Conservation (phyloP, 306 rosid species). For the Biancaea sappan region DNA sequence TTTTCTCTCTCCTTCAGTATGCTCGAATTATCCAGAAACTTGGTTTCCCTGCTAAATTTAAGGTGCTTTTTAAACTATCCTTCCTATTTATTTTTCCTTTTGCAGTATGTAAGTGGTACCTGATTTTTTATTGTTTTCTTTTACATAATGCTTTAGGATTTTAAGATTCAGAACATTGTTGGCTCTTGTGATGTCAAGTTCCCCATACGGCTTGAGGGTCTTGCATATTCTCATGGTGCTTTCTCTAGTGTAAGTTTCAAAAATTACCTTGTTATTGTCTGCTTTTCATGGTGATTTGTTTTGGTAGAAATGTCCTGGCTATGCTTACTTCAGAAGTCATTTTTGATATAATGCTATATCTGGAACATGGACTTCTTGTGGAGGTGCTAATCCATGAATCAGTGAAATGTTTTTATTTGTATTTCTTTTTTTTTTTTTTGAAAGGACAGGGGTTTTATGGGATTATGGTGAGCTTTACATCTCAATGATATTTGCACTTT, state of each 20-base stretch:
- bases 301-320: background rate
- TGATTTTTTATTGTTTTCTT: conserved; percentile 6
- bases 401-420: background rate
- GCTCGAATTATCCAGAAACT: conserved; percentile 94
- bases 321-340: background rate
- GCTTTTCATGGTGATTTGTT: background rate
- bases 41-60: conserved; percentile 84
- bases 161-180: conserved; percentile 92
- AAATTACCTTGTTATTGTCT: background rate
- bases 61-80: conserved; percentile 47
- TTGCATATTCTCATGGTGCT: conserved; percentile 87
- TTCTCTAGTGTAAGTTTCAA: conserved; percentile 78
- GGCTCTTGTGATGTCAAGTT: conserved; percentile 95
- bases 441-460: background rate
- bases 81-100: background rate
- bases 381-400: background rate
- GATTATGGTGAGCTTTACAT: background rate
- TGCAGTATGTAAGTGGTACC: background rate
- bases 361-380: background rate
- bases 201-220: conserved; percentile 92
- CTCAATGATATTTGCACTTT: background rate
- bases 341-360: background rate
- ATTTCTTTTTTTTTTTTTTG: background rate
- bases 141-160: conserved; percentile 41
- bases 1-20: conserved; percentile 52